Evolutionary conservation across 345 rosid genomes (phyloP), one percentile per base, ranked within the genome.

Genomic region (Gossypium turneri): DNA sequence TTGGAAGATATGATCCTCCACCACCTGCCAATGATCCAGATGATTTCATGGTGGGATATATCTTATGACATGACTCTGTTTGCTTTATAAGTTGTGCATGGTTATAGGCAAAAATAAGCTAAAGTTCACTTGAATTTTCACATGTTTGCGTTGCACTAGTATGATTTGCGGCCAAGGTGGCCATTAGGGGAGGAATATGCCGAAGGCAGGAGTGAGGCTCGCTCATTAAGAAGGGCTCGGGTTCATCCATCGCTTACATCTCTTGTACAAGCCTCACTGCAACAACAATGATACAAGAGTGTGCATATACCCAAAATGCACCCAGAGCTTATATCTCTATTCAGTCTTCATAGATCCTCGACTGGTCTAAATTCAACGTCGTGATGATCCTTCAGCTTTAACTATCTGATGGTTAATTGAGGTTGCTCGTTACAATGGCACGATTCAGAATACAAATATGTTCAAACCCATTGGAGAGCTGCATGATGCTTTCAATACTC

Each of bases 81-180:
- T 71, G 20, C 16, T 75, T 51, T 4, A 3, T 24, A 48, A 50
- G 20, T 25, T 68, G 15, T 50, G 43, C 43, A 15, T 15, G 15
- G 38, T 67, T 45, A 25, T 27, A 8, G 58, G 44, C 72, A 25
- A 43, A 68, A 12, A 50, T 69, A 27, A 73, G 52, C 27, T 59
- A 50, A 20, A 19, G 25, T 73, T 34, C 8, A 25, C 52, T 22
- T 2, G 12, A 58, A 25, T 56, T 38, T 15, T 72, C 43, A 2
- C 41, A 24, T 75, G 34, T 70, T 72, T 75, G 78, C 71, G 53
- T 68, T 80, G 77, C 16, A 47, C n/a, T 81, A 94, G 98, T 90
- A 81, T 86, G 98, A 94, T 82, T 72, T 94, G 80, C 83, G 97
- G 71, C 94, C 98, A 34, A 87, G 97, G 84, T 94, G 98, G 98